Percentiles rank a stretch among this genome's conserved stretches.
Evolutionary conservation across 805 yeast species (phyloP).

Genomic region (Metschnikowia colocasiae): DNA sequence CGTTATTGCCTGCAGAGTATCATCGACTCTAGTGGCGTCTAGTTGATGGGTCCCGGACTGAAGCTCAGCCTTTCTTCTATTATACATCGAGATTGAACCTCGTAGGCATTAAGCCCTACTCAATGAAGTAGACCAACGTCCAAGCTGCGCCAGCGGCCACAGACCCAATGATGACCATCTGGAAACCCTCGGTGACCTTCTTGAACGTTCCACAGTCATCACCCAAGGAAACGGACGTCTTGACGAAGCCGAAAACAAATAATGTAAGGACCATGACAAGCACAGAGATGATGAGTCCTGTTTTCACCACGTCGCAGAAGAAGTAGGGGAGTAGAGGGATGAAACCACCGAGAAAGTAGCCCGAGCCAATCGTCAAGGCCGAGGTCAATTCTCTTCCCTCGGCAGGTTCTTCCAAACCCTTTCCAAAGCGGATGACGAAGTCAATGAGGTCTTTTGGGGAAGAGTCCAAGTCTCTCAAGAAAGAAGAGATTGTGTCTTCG

Average conservation of each 20-base stretch:
- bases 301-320: constrained; percentile 68
- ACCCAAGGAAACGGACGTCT: constrained; percentile 83
- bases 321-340: constrained; percentile 90
- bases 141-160: constrained; percentile 97
- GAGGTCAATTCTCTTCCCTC: constrained; percentile 85
- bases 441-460: constrained; percentile 78
- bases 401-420: constrained; percentile 94
- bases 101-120: constrained; percentile 19
- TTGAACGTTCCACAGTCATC: constrained; percentile 59
- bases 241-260: constrained; percentile 80
- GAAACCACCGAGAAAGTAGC: constrained; percentile 90
- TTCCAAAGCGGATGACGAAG: constrained; percentile 82
- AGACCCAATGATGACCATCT: constrained; percentile 96
- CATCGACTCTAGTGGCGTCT: neutral
- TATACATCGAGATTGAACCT: constrained; percentile 4
- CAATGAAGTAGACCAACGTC: constrained; percentile 80
- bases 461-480: constrained; percentile 74
- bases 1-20: neutral
- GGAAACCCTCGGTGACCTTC: constrained; percentile 74
- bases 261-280: constrained; percentile 81
- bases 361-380: constrained; percentile 84
- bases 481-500: constrained; percentile 67
- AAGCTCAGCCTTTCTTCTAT: constrained; percentile 3
- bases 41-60: neutral
- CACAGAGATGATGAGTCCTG: constrained; percentile 72